These are phyloP conservation scores for Nitzschia putrida DNA, from an alignment of 108 stramenopile genomes.

Conservation along the genomic window DNA sequence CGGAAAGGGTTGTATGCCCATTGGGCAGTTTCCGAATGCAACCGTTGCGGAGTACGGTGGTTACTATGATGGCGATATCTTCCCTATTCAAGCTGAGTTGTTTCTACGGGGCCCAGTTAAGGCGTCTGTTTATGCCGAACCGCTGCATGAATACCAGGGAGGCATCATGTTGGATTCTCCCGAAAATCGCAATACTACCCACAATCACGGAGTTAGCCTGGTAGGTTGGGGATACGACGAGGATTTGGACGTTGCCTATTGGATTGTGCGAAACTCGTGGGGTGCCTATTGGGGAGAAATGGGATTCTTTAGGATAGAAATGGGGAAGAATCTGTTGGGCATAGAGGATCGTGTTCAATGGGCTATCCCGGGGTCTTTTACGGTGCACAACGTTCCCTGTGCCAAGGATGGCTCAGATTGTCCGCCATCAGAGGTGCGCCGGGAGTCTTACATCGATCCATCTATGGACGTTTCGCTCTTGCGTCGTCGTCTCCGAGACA, in stretches of 20 bases:
- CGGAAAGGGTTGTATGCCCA: conserved; percentile 40
- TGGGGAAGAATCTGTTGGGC: conserved; percentile 70
- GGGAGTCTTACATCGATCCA: conserved; percentile 42
- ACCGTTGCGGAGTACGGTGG: conserved; percentile 89
- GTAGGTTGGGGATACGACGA: conserved; percentile 84
- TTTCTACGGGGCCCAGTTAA: conserved; percentile 37
- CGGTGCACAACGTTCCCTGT: conserved; percentile 72
- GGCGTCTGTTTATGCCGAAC: conserved; percentile 51
- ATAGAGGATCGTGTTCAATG: conserved; percentile 77
- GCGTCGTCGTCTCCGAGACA: conserved; percentile 20
- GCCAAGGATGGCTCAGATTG: conserved; percentile 69
- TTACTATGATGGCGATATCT: conserved; percentile 50
- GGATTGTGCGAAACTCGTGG: conserved; percentile 88
- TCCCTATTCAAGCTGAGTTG: conserved; percentile 88
- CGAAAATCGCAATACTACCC: conserved; percentile 29
- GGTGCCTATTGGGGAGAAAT: conserved; percentile 67
- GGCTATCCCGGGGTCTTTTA: conserved; percentile 76
- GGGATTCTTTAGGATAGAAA: conserved; percentile 63
- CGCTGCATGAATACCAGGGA: conserved; percentile 56
- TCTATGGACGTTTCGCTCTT: conserved; percentile 21
- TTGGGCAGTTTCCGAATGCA: conserved; percentile 77
- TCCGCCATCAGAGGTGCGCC: conserved; percentile 1
- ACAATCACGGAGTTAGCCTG: conserved; percentile 75
- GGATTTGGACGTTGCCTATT: conserved; percentile 55
- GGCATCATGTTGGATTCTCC: conserved; percentile 60